Evolutionary conservation across 805 yeast species (phyloP), one percentile per base, ranked within the genome.

Genomic region (Candida golubevii): DNA sequence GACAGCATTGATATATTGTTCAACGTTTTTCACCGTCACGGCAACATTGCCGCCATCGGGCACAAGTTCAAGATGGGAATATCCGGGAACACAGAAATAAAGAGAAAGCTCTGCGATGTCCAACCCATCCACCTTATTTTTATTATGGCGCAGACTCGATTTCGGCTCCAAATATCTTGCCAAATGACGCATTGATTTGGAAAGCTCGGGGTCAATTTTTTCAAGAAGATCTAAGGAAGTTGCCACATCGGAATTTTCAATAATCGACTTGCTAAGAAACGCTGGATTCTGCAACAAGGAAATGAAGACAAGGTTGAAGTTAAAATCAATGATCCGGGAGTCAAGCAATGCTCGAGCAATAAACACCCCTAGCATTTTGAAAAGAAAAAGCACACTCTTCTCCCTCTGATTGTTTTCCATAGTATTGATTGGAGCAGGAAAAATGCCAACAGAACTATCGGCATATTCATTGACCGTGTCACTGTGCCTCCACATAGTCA

Each of bases 291-390:
- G 69, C 7, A 85, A 76, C 11, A 85, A 49, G 38, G 77, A 74
- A 59, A 91, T 85, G 57, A 91, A 88, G 3, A 80, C 61, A 0
- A 80, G 76, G 57, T 80, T 88, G 65, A 91, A 83, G 38, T 79
- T 72, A 61, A 91, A 82, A 60, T 93, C 98, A 38, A 91, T 75
- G 37, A 90, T 80, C 50, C 98, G 72, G n/a, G 87, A 82, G 62
- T 91, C 99, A 41, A 91, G 63, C 58, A 90, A 67, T 0, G 97
- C 85, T 47, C 97, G 74, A 0, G 96, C 97, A 41, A 89, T 72
- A 58, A 93, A 88, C 42, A 78, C 80, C 3, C 99, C 99, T 48
- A 91, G 66, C 15, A 78, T 73, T 12, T 73, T 70, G 61, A 88
- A 91, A 38, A 82, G 62, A 26, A 72, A 71, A 6, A 82, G 45